Percentiles rank a stretch among this genome's conserved stretches.
Conservation (phyloP, 1,284 basidiomycete genomes). For the Blastosporella zonata region DNA sequence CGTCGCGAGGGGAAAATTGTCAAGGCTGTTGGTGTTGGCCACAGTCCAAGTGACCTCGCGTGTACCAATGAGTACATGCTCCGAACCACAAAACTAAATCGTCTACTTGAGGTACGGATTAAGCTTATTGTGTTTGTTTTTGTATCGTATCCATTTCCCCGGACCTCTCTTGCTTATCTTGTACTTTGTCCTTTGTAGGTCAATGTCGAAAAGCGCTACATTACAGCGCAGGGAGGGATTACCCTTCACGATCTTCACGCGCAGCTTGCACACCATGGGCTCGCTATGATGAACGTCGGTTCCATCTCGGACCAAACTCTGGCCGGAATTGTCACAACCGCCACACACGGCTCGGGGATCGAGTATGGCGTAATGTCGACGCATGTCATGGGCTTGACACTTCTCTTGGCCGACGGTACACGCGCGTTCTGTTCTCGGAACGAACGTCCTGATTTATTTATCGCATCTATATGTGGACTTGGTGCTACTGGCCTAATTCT, state of each 20-base stretch:
- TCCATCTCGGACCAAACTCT: constrained; percentile 97
- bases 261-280: constrained; percentile 61
- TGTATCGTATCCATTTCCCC: constrained; percentile 12
- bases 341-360: constrained; percentile 91
- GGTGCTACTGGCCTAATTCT: constrained; percentile 93
- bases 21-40: constrained; percentile 86
- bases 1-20: constrained; percentile 69
- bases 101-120: constrained; percentile 69
- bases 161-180: constrained; percentile 10
- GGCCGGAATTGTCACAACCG: constrained; percentile 92
- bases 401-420: constrained; percentile 74
- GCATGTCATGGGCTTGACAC: constrained; percentile 71
- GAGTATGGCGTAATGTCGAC: constrained; percentile 82
- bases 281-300: constrained; percentile 92
- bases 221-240: constrained; percentile 78
- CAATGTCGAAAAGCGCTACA: constrained; percentile 66
- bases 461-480: constrained; percentile 89
- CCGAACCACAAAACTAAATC: constrained; percentile 68
- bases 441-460: constrained; percentile 77
- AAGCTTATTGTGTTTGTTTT: constrained; percentile 20
- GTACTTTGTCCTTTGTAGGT: constrained; percentile 52
- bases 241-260: constrained; percentile 71
- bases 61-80: constrained; percentile 86
- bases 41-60: constrained; percentile 90
- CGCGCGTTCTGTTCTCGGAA: constrained; percentile 66